Percentiles rank a stretch among this genome's conserved stretches.
Evolutionary conservation across 192 early-diverging fungal species (phyloP).

Genomic region (Entomortierella lignicola): DNA sequence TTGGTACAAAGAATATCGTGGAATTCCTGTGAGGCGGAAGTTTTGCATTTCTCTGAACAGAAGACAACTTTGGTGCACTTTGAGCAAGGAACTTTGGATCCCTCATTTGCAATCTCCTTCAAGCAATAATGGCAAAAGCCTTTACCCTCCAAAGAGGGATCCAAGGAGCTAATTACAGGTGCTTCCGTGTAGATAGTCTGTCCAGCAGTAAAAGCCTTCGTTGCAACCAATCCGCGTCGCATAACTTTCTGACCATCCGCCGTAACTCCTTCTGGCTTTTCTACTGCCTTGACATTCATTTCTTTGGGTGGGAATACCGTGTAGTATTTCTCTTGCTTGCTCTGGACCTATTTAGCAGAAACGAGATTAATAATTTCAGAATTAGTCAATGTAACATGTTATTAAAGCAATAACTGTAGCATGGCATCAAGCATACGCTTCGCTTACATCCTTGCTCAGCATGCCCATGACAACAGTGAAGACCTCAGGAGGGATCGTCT

Average conservation of each 20-base stretch:
- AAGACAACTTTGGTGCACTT: slow-evolving; percentile 71
- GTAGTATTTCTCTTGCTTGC: slow-evolving; percentile 82
- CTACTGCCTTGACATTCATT: slow-evolving; percentile 78
- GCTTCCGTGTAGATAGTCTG: slow-evolving; percentile 81
- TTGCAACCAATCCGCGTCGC: slow-evolving; percentile 76
- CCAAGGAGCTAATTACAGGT: slow-evolving; percentile 76
- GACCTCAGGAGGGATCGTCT: slow-evolving; percentile 88
- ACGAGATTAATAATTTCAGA: no score
- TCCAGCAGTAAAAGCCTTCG: slow-evolving; percentile 75
- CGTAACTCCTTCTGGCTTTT: slow-evolving; percentile 64
- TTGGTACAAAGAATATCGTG: slow-evolving; percentile 63
- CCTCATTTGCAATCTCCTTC: slow-evolving; percentile 60
- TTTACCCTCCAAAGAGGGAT: slow-evolving; percentile 73
- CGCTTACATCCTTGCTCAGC: slow-evolving; percentile 83
- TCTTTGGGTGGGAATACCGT: slow-evolving; percentile 81
- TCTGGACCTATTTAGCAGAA: slow-evolving; percentile 57
- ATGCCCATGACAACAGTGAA: slow-evolving; percentile 91
- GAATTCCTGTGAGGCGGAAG: slow-evolving; percentile 71
- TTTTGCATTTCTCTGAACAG: slow-evolving; percentile 75
- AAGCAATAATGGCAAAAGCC: slow-evolving; percentile 80
- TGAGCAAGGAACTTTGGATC: slow-evolving; percentile 60
- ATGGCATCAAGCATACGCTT: neutral
- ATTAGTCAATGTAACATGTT: no score
- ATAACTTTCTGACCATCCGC: slow-evolving; percentile 67
- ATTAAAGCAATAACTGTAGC: no score